Base-by-base conservation (phyloP, 495 filamentous ascomycete species). In the Collariella sp. region DNA sequence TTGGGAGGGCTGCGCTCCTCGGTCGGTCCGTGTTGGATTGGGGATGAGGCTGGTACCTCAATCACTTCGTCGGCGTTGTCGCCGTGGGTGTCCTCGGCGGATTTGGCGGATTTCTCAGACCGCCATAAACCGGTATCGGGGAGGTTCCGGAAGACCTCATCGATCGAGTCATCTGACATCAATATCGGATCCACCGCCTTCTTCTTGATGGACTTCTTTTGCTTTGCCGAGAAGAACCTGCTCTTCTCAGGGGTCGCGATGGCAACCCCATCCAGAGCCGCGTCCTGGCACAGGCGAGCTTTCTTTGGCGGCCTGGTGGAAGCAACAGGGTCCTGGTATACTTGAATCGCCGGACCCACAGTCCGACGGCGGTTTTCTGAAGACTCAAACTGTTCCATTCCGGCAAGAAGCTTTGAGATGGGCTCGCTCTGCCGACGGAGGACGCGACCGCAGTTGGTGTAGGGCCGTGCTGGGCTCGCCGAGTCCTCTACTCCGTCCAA, bases 161-260 rank as follows among this genome's bases (percentile, higher is more conserved):
- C 72, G 50, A 76, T 60, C 0, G 72, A 75, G 48, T 75, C 72
- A 48, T 77, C 73, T 3, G 73, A 77, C 67, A 73, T 69, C 13
- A 72, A 41, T 26, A 72, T 67, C 2, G 47, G 45, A 7, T 69
- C 66, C 6, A 40, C 33, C 24, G 56, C 62, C 51, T 61, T 66
- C 10, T 38, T 40, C 16, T 39, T 31, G 15, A 24, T 34, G 6
- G 54, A 34, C 13, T 50, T 53, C 42, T 69, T 66, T 7, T 46
- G 20, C 35, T 58, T 56, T 2, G 19, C 41, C 5, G 54, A 46
- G 24, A 77, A 77, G 58, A 72, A 77, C 39, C 67, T 73, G 60
- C 75, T 77, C 20, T 50, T 67, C 45, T 68, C 63, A 3, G 50
- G 51, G 16, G 53, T 51, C 23, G 65, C 63, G 9, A 16, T 50